Base-by-base conservation (phyloP, 75 land plant species). In the Cunninghamia lanceolata region DNA sequence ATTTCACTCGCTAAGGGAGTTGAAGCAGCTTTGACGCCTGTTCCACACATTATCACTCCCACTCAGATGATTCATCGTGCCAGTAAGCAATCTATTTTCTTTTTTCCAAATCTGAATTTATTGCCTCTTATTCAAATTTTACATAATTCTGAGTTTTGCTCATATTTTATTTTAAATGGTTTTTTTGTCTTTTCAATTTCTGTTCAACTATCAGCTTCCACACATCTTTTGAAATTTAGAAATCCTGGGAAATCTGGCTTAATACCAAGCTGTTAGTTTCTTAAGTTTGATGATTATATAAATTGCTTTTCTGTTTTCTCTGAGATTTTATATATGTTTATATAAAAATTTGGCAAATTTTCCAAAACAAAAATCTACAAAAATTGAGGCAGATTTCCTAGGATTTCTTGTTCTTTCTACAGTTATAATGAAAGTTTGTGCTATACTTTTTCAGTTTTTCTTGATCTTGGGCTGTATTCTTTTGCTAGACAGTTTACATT, bases 1-100 rank as follows among this genome's bases (percentile, higher is more conserved):
- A 91, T 91, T 34, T 91, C 92, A 17, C 78, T 91, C n/a, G 87
- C 92, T 10, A 91, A 91, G 85, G 92, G 92, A 16, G 91, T 91
- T n/a, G 92, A 91, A 82, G 89, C 92, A 50, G 88, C 86, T 34
- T 81, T 91, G 50, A 40, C 85, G 1, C 92, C 92, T 17, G 83
- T 87, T 13, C 92, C 92, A 36, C 92, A 86, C 66, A 91, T 91
- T 56, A 56, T 91, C 6, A 91, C 92, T 35, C 92, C 92, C 9
- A 91, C 92, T 4, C 91, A 91, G 82, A 91, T 91, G 91, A 91
- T 91, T 46, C 78, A 80, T 35, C 84, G 87, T 2, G 88, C 91
- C 45, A 91, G 92, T 91, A 82, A 91, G 91, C n/a, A 7, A 50
- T 32, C 10, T 47, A 3, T 82, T 4, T 19, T 83, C 1, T n/a